These are phyloP conservation scores for Paxillus involutus DNA, from an alignment of 768 basidiomycete genomes.

Conservation along the genomic window DNA sequence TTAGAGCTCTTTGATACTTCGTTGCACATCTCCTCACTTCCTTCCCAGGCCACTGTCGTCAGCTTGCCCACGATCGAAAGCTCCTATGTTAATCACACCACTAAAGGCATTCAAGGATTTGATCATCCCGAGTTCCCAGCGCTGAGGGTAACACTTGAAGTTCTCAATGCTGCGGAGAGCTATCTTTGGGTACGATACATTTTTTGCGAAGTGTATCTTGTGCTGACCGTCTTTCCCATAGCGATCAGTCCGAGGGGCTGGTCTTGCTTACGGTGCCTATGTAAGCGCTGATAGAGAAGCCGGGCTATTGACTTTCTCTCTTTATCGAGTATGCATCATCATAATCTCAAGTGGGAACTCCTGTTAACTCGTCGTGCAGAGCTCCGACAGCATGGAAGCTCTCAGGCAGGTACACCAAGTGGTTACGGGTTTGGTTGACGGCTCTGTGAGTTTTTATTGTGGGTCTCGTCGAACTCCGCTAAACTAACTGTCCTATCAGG, in stretches of 20 bases:
- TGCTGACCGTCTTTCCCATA: slow-evolving; percentile 30
- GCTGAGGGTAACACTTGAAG: slow-evolving; percentile 80
- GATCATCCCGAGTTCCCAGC: slow-evolving; percentile 82
- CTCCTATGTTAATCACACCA: slow-evolving; percentile 76
- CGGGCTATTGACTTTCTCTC: slow-evolving; percentile 70
- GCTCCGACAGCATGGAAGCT: slow-evolving; percentile 76
- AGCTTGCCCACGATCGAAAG: slow-evolving; percentile 94
- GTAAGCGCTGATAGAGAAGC: slow-evolving; percentile 73
- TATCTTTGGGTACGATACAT: slow-evolving; percentile 76
- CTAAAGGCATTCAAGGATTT: slow-evolving; percentile 79
- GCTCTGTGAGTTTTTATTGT: slow-evolving; percentile 53
- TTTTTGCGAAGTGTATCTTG: not conserved
- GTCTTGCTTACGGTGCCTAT: slow-evolving; percentile 91
- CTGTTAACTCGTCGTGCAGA: slow-evolving; percentile 43
- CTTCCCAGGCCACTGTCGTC: slow-evolving; percentile 72
- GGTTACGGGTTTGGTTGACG: slow-evolving; percentile 76
- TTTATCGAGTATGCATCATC: slow-evolving; percentile 65
- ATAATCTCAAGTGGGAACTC: not conserved
- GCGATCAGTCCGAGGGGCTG: slow-evolving; percentile 91
- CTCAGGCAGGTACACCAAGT: slow-evolving; percentile 80
- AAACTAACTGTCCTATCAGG: slow-evolving; percentile 41
- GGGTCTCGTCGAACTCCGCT: not conserved
- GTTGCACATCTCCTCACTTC: not conserved
- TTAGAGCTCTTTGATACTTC: slow-evolving; percentile 26
- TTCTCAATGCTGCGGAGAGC: slow-evolving; percentile 91